Evolutionary conservation across 371 early-diverging fungal species (phyloP).

Genomic region (Thermomucor indicae-seudaticae): DNA sequence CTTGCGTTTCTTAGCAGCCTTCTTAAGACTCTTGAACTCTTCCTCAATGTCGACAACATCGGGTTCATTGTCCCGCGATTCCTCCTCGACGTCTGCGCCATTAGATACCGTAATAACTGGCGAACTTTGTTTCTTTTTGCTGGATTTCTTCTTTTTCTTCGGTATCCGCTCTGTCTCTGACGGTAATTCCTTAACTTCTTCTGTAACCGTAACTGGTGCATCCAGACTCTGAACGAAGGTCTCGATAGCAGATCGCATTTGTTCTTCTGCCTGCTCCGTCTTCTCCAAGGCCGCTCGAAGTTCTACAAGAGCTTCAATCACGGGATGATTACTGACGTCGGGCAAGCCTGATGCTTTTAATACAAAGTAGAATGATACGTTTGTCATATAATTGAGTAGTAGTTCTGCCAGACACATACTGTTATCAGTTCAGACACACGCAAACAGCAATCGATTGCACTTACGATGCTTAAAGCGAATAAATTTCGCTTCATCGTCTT

Average conservation of each 20-base stretch:
- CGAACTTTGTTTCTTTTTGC: constrained; percentile 1
- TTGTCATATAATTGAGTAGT: constrained; percentile 75
- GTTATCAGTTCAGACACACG: background rate
- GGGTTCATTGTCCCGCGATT: constrained; percentile 28
- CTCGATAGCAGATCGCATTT: constrained; percentile 37
- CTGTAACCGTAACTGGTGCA: constrained; percentile 1
- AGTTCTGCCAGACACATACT: constrained; percentile 15
- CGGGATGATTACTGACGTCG: constrained; percentile 76
- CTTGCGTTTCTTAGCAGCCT: constrained; percentile 43
- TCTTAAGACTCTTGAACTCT: constrained; percentile 47
- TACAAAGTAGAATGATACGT: constrained; percentile 85
- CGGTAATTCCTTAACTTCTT: too few species aligned
- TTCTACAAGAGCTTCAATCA: constrained; percentile 74
- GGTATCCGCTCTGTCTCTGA: too few species aligned
- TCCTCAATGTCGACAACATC: constrained; percentile 42
- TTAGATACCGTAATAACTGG: background rate
- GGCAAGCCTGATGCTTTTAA: constrained; percentile 64
- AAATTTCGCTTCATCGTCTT: constrained; percentile 32
- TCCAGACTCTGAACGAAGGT: constrained; percentile 19
- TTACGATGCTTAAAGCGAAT: constrained; percentile 54
- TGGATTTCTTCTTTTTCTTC: constrained; percentile 15
- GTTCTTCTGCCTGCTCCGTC: constrained; percentile 64
- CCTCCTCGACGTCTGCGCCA: constrained; percentile 6
- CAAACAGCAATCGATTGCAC: constrained; percentile 1
- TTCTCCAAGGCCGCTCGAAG: constrained; percentile 66